Evolutionary conservation across 1,284 basidiomycete species (phyloP).

Genomic region (Ganoderma meredithae): DNA sequence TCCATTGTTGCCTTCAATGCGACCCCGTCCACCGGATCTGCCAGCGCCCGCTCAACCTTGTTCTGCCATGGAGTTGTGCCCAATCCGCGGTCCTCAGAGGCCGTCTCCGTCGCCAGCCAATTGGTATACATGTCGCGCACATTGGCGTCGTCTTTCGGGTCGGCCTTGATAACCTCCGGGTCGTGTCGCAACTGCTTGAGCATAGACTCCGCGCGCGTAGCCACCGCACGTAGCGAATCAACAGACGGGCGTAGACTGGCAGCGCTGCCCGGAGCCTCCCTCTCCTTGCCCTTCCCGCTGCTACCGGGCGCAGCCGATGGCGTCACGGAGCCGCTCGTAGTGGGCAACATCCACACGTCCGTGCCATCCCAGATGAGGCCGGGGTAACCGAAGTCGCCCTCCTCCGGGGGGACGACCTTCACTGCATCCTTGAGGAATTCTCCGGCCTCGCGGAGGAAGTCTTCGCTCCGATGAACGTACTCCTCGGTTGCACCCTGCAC

Average conservation of each 20-base stretch:
- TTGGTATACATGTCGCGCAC: constrained; percentile 63
- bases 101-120: constrained; percentile 67
- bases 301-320: constrained; percentile 22
- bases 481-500: constrained; percentile 83
- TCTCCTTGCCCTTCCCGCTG: constrained; percentile 56
- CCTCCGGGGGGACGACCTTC: constrained; percentile 87
- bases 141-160: constrained; percentile 72
- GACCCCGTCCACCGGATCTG: constrained; percentile 60
- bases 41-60: constrained; percentile 58
- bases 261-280: constrained; percentile 25
- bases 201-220: constrained; percentile 81
- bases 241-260: constrained; percentile 39
- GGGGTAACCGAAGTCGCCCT: constrained; percentile 44
- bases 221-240: constrained; percentile 61
- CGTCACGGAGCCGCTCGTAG: constrained; percentile 39
- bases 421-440: constrained; percentile 86
- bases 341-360: constrained; percentile 82
- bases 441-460: constrained; percentile 73
- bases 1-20: constrained; percentile 66
- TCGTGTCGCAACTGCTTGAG: constrained; percentile 79
- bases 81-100: constrained; percentile 63
- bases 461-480: constrained; percentile 83
- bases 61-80: constrained; percentile 60
- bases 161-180: constrained; percentile 77
- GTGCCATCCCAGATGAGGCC: constrained; percentile 79